phyloP scores from a whole-genome alignment of 352 stramenopile species.

The Globisporangium alternatum region DNA sequence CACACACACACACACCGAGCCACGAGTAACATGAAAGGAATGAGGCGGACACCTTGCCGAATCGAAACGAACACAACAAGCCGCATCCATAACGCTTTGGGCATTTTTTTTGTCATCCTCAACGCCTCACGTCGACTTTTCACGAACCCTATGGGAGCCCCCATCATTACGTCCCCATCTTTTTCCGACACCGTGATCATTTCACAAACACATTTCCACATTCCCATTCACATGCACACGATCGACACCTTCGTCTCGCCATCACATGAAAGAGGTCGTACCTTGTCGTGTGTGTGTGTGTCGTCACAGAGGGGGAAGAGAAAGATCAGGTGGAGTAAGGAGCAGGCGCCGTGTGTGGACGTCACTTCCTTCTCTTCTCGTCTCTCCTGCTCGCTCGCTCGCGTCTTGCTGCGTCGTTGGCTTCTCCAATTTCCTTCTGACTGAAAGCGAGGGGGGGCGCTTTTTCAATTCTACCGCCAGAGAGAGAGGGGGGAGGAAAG shows the following conservation, averaged over 20 bases:
- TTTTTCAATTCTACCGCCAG: conserved; percentile 1
- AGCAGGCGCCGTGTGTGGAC: neutral
- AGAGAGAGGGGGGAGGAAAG: conserved; percentile 16
- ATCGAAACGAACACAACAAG: neutral
- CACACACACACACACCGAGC: neutral
- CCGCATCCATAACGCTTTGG: neutral
- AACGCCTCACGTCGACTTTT: too few species aligned
- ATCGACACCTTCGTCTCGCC: neutral
- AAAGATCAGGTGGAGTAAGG: neutral
- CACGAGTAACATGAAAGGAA: neutral
- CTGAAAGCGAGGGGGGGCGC: conserved; percentile 2
- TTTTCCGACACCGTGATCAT: too few species aligned
- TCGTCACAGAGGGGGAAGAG: neutral
- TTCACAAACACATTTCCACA: too few species aligned
- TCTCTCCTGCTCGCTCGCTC: conserved; percentile 1
- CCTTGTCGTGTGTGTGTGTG: neutral
- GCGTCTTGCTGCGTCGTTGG: conserved; percentile 4
- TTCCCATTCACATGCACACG: neutral
- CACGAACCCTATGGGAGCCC: too few species aligned
- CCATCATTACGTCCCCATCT: too few species aligned
- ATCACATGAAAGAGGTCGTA: neutral
- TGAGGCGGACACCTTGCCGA: neutral
- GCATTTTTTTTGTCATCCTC: too few species aligned
- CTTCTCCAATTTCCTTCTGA: conserved; percentile 19
- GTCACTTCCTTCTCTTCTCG: neutral